These are phyloP conservation scores for Cucurbitaria berberidis DNA, from an alignment of 2,329 filamentous ascomycete species.

Conservation along the genomic window DNA sequence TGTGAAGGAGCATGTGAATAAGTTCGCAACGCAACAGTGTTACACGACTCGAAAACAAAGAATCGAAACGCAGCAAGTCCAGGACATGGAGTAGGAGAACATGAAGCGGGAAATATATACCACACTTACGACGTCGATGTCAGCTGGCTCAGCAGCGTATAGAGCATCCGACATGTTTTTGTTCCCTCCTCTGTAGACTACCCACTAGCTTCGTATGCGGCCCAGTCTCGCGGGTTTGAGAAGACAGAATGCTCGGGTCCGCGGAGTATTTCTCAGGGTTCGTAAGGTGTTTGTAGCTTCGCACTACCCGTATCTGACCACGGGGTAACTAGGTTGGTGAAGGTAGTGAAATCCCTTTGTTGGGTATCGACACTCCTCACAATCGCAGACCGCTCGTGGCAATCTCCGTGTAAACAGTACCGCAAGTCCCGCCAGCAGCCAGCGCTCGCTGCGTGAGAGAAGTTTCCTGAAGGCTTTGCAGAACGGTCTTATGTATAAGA, in stretches of 20 bases:
- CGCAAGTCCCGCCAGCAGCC: too few relatives aligned
- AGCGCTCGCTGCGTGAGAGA: too few relatives aligned
- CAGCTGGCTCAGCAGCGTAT: not conserved
- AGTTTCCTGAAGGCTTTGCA: too few relatives aligned
- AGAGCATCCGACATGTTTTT: conserved; percentile 3
- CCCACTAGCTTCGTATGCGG: not conserved
- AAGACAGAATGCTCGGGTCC: not conserved
- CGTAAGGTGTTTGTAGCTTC: too few relatives aligned
- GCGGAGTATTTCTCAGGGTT: not conserved
- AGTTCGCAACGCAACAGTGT: too few relatives aligned
- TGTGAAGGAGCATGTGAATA: too few relatives aligned
- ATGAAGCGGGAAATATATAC: not conserved
- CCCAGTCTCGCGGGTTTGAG: not conserved
- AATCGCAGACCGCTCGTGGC: too few relatives aligned
- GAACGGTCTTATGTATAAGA: too few relatives aligned
- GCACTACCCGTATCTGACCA: too few relatives aligned
- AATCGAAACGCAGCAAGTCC: not conserved
- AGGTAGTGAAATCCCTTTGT: not conserved
- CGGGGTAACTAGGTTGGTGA: not conserved
- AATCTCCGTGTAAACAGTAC: too few relatives aligned
- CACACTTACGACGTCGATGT: conserved; percentile 24
- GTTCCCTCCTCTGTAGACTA: conserved; percentile 4
- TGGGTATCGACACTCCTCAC: not conserved
- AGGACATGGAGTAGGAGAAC: not conserved
- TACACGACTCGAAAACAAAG: too few relatives aligned